Evolutionary conservation across 2,329 filamentous ascomycete species (phyloP), one percentile per base, ranked within the genome.

Genomic region (Penicillium sp.): DNA sequence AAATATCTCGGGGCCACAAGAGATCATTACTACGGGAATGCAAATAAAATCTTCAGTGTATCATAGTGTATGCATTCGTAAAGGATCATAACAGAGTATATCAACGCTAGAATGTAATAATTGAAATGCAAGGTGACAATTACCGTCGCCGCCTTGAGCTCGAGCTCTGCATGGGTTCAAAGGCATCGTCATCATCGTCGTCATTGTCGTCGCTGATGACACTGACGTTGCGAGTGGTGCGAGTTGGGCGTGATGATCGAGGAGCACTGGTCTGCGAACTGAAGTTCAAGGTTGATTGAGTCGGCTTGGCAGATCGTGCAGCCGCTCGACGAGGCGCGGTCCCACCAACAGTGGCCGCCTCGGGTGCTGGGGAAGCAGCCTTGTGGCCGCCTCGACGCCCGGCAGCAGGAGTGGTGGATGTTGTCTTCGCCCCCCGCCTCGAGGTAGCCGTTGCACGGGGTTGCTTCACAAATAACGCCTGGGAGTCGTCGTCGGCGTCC

Each of bases 261-360:
- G 64, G 62, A 1, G 56, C 61, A 49, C 68, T 72, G 8, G 62
- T 58, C 46, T 76, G 74, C 8, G 72, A 73, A 8, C 65, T 66
- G 49, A 78, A 78, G 51, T 70, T 72, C 26, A 79, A 57, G 2
- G 69, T 77, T 4, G 70, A 67, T 56, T 79, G 76, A 6, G 65
- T 65, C 47, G 65, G 64, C 42, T 62, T 69, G 10, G 61, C 57
- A 42, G 65, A 54, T 7, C 61, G 58, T 13, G 65, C 58, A 43
- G 61, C 51, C 8, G 59, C 49, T 46, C 63, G 63, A 21, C 69
- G 66, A 16, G 64, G 48, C 29, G 63, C 55, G n/a, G 66, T 59
- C 26, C 54, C 65, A 7, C 60, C 61, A 10, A 65, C 47, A 7
- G 69, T 72, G 9, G 62, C 60, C 3, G 70, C 72, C 2, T 70